Percentiles rank a stretch among this genome's conserved stretches.
phyloP scores from a whole-genome alignment of 2,329 filamentous ascomycete species.

The Curvularia sp. region DNA sequence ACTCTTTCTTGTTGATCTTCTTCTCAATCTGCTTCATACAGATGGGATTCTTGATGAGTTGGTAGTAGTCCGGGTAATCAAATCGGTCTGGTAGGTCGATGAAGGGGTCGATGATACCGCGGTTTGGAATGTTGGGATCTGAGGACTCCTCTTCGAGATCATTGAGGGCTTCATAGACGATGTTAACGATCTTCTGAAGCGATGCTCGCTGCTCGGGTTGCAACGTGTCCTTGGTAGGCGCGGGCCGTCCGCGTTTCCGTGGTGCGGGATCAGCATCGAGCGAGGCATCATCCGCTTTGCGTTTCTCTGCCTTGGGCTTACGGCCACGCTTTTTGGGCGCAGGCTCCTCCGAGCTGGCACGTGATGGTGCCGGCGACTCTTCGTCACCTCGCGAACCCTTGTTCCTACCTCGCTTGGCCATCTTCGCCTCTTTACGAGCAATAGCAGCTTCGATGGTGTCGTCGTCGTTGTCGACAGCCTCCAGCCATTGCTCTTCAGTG shows the following conservation, averaged over 20 bases:
- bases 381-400: slow-evolving; percentile 67
- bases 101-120: slow-evolving; percentile 91
- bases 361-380: slow-evolving; percentile 79
- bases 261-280: slow-evolving; percentile 68
- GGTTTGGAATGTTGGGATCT: slow-evolving; percentile 65
- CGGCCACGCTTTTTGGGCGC: slow-evolving; percentile 80
- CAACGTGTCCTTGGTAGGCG: slow-evolving; percentile 72
- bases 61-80: slow-evolving; percentile 93
- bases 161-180: slow-evolving; percentile 81
- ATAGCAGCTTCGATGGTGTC: slow-evolving; percentile 93
- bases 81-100: slow-evolving; percentile 88
- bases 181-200: slow-evolving; percentile 81
- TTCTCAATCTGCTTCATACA: slow-evolving; percentile 95
- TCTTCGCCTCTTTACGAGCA: slow-evolving; percentile 83
- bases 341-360: slow-evolving; percentile 82
- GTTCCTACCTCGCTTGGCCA: slow-evolving; percentile 79
- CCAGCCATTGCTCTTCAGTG: slow-evolving; percentile 98
- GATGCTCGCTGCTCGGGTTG: slow-evolving; percentile 72
- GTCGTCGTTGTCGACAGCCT: slow-evolving; percentile 93
- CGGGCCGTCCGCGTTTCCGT: slow-evolving; percentile 70
- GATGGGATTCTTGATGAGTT: slow-evolving; percentile 90
- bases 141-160: slow-evolving; percentile 79
- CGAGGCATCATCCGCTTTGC: slow-evolving; percentile 77
- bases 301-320: slow-evolving; percentile 80
- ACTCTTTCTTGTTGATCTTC: slow-evolving; percentile 96